Evolutionary conservation across 163 green algal species (phyloP).

Genomic region (Scenedesmus sp.): DNA sequence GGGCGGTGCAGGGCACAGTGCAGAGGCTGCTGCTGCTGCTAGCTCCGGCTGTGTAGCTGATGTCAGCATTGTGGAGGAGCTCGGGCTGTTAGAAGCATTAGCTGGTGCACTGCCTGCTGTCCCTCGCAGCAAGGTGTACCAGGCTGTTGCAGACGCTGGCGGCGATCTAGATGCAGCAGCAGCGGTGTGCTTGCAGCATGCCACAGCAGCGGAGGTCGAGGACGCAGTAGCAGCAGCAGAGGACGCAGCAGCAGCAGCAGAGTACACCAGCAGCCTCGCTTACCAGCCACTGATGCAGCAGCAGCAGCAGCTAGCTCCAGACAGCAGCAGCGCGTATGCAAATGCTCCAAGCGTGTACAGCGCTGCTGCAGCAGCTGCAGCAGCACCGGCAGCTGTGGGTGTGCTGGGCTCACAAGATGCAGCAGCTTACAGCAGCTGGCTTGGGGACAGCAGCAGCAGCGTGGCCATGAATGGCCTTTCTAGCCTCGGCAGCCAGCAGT

Average conservation of each 20-base stretch:
- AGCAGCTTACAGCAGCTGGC: not conserved
- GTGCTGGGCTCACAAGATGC: not conserved
- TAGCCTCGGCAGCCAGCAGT: not conserved
- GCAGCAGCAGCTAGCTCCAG: not conserved
- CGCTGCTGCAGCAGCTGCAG: not conserved
- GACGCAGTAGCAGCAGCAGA: not conserved
- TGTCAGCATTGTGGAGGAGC: slow-evolving; percentile 71
- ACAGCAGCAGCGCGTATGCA: not conserved
- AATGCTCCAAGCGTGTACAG: not conserved
- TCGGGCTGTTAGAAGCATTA: slow-evolving; percentile 58
- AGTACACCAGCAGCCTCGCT: not conserved
- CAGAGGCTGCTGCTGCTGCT: slow-evolving; percentile 5
- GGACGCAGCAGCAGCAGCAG: not conserved
- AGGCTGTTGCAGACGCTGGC: slow-evolving; percentile 60
- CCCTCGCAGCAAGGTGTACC: slow-evolving; percentile 51
- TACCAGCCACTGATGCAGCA: not conserved
- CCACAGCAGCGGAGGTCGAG: not conserved
- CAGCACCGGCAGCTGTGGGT: not conserved
- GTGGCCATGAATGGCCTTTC: slow-evolving; percentile 12
- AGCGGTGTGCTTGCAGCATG: slow-evolving; percentile 26
- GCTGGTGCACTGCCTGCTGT: slow-evolving; percentile 49
- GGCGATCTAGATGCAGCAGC: slow-evolving; percentile 66
- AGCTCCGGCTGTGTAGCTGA: slow-evolving; percentile 48
- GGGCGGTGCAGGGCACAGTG: slow-evolving; percentile 24
- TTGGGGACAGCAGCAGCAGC: not conserved